These are phyloP conservation scores for Hyparrhenia diplandra DNA, from an alignment of 176 grass and related monocot species.

Conservation along the genomic window DNA sequence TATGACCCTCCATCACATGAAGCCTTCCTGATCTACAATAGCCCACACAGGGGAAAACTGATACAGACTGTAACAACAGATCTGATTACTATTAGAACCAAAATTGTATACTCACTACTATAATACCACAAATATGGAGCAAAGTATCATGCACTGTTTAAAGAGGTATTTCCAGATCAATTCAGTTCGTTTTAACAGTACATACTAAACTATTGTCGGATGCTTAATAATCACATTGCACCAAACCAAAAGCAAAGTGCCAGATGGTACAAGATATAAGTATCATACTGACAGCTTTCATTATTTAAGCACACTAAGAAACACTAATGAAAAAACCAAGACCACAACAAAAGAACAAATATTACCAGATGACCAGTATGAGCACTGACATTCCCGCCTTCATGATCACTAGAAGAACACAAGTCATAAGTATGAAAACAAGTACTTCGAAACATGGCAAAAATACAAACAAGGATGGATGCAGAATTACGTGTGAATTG, in stretches of 20 bases:
- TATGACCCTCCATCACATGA: background rate
- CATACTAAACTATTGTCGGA: background rate
- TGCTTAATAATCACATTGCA: background rate
- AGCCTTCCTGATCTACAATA: background rate
- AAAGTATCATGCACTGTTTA: background rate
- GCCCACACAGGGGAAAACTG: background rate
- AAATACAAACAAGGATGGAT: constrained; percentile 16
- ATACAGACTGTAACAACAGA: background rate
- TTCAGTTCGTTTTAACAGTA: background rate
- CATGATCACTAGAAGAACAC: constrained; percentile 76
- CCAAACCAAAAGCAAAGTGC: background rate
- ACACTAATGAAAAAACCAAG: constrained; percentile 6
- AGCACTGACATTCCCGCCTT: constrained; percentile 98
- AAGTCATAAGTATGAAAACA: background rate
- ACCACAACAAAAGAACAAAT: constrained; percentile 6
- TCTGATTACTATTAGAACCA: background rate
- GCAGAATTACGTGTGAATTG: constrained; percentile 80
- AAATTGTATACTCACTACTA: background rate
- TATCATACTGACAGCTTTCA: background rate
- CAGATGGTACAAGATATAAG: background rate
- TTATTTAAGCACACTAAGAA: background rate
- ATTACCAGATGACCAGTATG: constrained; percentile 98
- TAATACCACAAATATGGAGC: background rate
- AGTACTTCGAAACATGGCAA: constrained; percentile 1
- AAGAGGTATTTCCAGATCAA: background rate